A percentile compares a stretch with the other conserved stretches of the same genome.
phyloP scores from a whole-genome alignment of 2,329 filamentous ascomycete genomes.

The Ceratocystis destructans region DNA sequence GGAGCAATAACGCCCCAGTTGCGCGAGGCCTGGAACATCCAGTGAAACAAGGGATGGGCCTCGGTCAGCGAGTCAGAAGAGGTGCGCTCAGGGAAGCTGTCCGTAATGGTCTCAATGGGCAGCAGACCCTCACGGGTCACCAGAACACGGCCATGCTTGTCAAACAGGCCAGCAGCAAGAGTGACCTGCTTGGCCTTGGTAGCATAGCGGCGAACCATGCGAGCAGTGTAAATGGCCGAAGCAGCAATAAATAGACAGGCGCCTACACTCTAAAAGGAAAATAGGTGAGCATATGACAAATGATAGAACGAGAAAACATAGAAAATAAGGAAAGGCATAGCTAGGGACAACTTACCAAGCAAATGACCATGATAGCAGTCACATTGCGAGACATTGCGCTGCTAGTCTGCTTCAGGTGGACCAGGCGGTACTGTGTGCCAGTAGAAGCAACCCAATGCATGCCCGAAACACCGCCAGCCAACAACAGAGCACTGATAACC shows the following conservation, averaged over 20 bases:
- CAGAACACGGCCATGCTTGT: slow-evolving; percentile 50
- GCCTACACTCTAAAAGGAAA: slow-evolving; percentile 37
- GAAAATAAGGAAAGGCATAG: neutral
- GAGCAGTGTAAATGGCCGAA: slow-evolving; percentile 41
- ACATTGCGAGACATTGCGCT: slow-evolving; percentile 43
- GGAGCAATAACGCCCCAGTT: slow-evolving; percentile 60
- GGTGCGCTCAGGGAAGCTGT: slow-evolving; percentile 50
- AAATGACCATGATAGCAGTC: slow-evolving; percentile 60
- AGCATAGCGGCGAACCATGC: slow-evolving; percentile 38
- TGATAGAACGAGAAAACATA: too few relatives aligned
- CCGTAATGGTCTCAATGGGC: slow-evolving; percentile 64
- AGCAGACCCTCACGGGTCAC: slow-evolving; percentile 56
- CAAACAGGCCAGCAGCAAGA: slow-evolving; percentile 51
- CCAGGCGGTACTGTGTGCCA: slow-evolving; percentile 53
- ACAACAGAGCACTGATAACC: slow-evolving; percentile 47
- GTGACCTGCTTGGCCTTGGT: slow-evolving; percentile 48
- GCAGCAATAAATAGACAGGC: slow-evolving; percentile 46
- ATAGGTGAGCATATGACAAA: neutral
- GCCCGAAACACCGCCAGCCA: slow-evolving; percentile 63
- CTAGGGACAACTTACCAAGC: slow-evolving; percentile 40
- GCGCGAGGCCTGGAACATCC: slow-evolving; percentile 70
- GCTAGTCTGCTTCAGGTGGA: slow-evolving; percentile 30
- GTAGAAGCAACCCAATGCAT: slow-evolving; percentile 77
- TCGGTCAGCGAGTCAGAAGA: slow-evolving; percentile 62
- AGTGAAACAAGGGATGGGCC: slow-evolving; percentile 68